Evolutionary conservation across 2,329 filamentous ascomycete genomes (phyloP), one percentile per base, ranked within the genome.

Genomic region (Dendryphion nanum): DNA sequence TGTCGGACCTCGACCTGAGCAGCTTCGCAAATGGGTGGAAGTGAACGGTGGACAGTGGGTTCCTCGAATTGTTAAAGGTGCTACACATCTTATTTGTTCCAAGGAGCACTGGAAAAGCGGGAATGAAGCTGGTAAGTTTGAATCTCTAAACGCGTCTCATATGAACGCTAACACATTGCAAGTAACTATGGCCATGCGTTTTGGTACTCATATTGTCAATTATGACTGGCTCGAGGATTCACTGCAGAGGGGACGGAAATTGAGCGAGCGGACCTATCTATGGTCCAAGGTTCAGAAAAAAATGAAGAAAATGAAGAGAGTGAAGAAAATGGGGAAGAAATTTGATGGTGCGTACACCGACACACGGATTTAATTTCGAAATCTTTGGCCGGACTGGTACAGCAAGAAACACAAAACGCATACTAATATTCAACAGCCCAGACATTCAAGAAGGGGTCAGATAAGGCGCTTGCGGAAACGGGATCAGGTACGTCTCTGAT

Each of bases 81-180:
- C 89, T 0, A 95, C 89, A 0, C 89, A 95, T 63, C 68, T 95
- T 0, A 73, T 95, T 16, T 78, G 81, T 37, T 80, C 79, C 0
- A 69, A 76, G 34, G 73, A 80, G 21, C 77, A 82, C 13, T 89
- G 80, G 62, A 74, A 76, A 44, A 63, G 71, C 5, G 53, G 70
- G 1, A 59, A 62, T 42, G 62, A 72, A 15, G 37, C 41, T n/a
- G 33, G 60, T 66, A 50, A 61, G 72, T 69, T 61, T 34, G 10
- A 24, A n/a, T 7, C 21, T 24, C 21, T 7, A 24, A 24, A 7
- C 21, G 7, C 7, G 7, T 24, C 7, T 7, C n/a, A 7, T 24
- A 24, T 24, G 10, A 10, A 26, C 23, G 10, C n/a, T 26, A 3
- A 26, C 2, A 8, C 2, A n/a, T 26, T n/a, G 23, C 10, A 45